Evolutionary conservation across 306 rosid genomes (phyloP).

Genomic region (Vigna hirtella): DNA sequence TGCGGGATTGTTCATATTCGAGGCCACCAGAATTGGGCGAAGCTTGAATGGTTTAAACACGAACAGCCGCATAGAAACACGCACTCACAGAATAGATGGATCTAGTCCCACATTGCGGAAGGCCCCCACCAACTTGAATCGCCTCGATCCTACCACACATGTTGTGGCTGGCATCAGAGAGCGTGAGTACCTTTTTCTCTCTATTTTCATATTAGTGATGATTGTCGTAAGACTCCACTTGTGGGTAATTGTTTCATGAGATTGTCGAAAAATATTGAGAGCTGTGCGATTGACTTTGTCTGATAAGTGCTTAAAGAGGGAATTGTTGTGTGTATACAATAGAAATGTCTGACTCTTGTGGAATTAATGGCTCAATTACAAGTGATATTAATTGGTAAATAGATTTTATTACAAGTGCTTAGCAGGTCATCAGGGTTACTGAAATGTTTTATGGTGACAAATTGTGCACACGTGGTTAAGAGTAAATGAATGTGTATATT

Average conservation of each 20-base stretch:
- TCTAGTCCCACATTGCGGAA: slow-evolving; percentile 42
- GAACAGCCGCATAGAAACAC: slow-evolving; percentile 27
- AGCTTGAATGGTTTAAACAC: slow-evolving; percentile 40
- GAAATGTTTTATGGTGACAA: background rate
- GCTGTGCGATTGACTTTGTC: background rate
- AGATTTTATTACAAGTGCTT: background rate
- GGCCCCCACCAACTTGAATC: slow-evolving; percentile 71
- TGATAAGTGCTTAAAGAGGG: background rate
- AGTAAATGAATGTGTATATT: background rate
- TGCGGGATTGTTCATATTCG: slow-evolving; percentile 65
- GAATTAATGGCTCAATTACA: too few species aligned
- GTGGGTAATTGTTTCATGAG: background rate
- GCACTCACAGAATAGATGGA: slow-evolving; percentile 2
- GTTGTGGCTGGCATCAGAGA: slow-evolving; percentile 76
- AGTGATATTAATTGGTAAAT: too few species aligned
- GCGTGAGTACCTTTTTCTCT: slow-evolving; percentile 61
- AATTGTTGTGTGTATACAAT: background rate
- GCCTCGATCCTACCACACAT: slow-evolving; percentile 75
- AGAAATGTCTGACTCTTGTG: background rate
- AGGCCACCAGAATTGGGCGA: slow-evolving; percentile 60
- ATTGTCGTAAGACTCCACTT: background rate
- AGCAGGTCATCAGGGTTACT: background rate
- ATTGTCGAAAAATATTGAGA: too few species aligned
- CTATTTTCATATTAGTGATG: background rate
- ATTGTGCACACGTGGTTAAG: background rate